phyloP scores from a whole-genome alignment of 148 eudicot genomes.

The Fallopia convolvulus region DNA sequence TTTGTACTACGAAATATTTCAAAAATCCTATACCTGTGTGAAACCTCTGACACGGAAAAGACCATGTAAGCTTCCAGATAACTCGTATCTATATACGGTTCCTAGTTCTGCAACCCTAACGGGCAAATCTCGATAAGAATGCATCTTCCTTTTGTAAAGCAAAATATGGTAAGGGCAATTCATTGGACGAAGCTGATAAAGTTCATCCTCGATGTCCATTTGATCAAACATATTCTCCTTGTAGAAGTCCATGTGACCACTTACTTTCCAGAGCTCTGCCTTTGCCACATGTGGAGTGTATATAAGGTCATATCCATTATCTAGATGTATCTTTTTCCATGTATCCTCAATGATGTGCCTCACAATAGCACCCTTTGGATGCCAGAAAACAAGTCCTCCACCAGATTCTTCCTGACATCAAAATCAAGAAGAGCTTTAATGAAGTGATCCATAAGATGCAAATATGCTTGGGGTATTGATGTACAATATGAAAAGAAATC shows the following conservation, averaged over 20 bases:
- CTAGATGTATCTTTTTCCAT: conserved; percentile 88
- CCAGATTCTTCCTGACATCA: conserved; percentile 91
- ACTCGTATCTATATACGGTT: conserved; percentile 92
- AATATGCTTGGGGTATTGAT: neutral
- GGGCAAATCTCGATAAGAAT: conserved; percentile 94
- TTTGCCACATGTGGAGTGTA: conserved; percentile 99
- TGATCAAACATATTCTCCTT: conserved; percentile 94
- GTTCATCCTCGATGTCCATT: conserved; percentile 92
- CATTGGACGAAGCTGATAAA: conserved; percentile 98
- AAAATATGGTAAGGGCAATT: conserved; percentile 97
- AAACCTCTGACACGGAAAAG: conserved; percentile 99
- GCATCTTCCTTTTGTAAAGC: conserved; percentile 73
- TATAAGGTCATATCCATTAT: conserved; percentile 74
- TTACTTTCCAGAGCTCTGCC: conserved; percentile 95
- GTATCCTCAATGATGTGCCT: conserved; percentile 92
- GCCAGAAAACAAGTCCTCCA: conserved; percentile 99
- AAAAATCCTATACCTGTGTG: conserved; percentile 61
- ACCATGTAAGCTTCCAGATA: conserved; percentile 95
- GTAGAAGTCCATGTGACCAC: conserved; percentile 98
- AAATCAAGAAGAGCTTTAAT: neutral
- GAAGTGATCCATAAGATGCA: neutral
- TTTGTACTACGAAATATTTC: neutral
- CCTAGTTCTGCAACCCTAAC: conserved; percentile 96
- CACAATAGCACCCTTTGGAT: conserved; percentile 90
- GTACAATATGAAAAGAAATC: neutral